A percentile compares a stretch with the other conserved stretches of the same genome.
phyloP scores from a whole-genome alignment of 2,329 filamentous ascomycete species.

The Sporothrix humicola region DNA sequence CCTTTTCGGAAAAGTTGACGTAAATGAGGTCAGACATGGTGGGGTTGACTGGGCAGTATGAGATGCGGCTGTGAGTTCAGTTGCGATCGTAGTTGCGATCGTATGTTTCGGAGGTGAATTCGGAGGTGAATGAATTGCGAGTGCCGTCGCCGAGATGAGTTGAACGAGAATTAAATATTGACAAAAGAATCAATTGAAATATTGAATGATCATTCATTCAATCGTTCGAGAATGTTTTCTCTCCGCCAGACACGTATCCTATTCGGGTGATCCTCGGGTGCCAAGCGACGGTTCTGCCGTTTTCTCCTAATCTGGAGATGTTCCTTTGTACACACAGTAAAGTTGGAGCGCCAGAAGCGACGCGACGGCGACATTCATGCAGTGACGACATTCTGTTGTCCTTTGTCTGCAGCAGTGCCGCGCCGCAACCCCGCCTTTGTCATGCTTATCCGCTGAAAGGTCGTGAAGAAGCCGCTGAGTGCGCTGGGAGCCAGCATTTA shows the following conservation, averaged over 20 bases:
- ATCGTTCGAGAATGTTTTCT: not conserved
- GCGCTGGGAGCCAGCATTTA: not conserved
- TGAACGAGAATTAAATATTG: not conserved
- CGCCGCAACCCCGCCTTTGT: not conserved
- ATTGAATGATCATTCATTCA: not conserved
- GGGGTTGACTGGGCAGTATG: too few species aligned
- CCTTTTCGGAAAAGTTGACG: constrained; percentile 24
- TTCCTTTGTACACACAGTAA: not conserved
- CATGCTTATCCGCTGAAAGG: constrained; percentile 9
- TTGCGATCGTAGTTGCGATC: not conserved
- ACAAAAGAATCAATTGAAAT: not conserved
- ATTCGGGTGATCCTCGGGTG: constrained; percentile 23
- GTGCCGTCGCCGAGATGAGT: not conserved
- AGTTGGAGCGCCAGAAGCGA: not conserved
- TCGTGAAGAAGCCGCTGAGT: not conserved
- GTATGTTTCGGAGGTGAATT: constrained; percentile 2
- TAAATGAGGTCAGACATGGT: constrained; percentile 13
- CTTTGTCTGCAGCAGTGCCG: too few species aligned
- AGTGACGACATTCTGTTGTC: not conserved
- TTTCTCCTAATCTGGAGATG: constrained; percentile 21
- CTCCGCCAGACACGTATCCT: not conserved
- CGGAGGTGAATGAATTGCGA: not conserved
- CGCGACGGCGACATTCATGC: not conserved
- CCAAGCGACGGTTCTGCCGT: constrained; percentile 2
- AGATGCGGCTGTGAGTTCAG: not conserved